These are phyloP conservation scores for Phytophthora pseudosyringae DNA, from an alignment of 352 stramenopile species.

Conservation along the genomic window DNA sequence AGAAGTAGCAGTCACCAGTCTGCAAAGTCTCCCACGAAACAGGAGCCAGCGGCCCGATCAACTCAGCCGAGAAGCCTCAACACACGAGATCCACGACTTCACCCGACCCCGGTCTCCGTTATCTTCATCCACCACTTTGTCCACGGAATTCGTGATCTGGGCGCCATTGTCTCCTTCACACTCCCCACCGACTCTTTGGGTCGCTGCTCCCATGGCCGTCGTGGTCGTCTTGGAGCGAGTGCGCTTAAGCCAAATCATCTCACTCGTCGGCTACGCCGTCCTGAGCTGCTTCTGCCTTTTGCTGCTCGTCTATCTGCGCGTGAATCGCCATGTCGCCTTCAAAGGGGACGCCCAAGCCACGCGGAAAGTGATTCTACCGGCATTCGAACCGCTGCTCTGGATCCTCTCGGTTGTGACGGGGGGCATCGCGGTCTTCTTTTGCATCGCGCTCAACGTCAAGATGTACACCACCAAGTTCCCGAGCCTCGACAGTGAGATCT, in stretches of 20 bases:
- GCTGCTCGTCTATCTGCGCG: slow-evolving; percentile 52
- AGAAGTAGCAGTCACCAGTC: slow-evolving; percentile 6
- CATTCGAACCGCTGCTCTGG: slow-evolving; percentile 66
- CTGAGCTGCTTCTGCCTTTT: slow-evolving; percentile 42
- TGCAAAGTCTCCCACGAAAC: slow-evolving; percentile 19
- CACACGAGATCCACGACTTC: background rate
- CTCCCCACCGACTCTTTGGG: background rate
- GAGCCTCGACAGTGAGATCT: slow-evolving; percentile 37
- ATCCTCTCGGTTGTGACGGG: slow-evolving; percentile 42
- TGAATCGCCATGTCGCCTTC: slow-evolving; percentile 49
- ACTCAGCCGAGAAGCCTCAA: background rate
- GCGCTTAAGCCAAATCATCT: slow-evolving; percentile 38
- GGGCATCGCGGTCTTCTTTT: slow-evolving; percentile 41
- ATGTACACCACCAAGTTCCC: slow-evolving; percentile 44
- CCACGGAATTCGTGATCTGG: background rate
- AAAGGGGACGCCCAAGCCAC: slow-evolving; percentile 46
- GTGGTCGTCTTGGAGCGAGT: slow-evolving; percentile 16
- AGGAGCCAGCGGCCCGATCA: slow-evolving; percentile 1
- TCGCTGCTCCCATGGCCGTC: slow-evolving; percentile 10
- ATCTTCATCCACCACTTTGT: background rate
- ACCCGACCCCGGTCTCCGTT: background rate
- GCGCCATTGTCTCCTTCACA: background rate
- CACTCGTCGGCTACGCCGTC: slow-evolving; percentile 42
- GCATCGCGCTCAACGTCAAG: slow-evolving; percentile 35
- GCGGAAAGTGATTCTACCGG: slow-evolving; percentile 59